These are phyloP conservation scores for Herpetomonas tarakana DNA, from an alignment of 208 protist genomes.

Conservation along the genomic window DNA sequence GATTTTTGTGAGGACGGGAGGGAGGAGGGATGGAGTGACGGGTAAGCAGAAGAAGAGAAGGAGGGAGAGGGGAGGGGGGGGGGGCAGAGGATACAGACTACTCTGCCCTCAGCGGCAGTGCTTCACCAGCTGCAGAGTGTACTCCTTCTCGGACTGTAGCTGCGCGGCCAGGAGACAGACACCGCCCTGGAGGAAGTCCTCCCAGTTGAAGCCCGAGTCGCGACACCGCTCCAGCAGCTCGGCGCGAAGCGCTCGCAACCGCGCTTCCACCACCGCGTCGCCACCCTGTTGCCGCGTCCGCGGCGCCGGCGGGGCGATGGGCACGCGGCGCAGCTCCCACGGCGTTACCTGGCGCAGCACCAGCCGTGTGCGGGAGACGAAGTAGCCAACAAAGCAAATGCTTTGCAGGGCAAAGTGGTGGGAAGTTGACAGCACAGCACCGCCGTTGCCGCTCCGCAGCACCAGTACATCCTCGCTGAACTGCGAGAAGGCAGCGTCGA, in stretches of 20 bases:
- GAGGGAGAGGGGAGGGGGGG: too few relatives aligned
- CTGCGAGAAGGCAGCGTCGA: slow-evolving; percentile 9
- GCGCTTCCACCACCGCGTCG: background rate
- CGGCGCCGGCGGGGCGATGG: too few relatives aligned
- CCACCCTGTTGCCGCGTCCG: slow-evolving; percentile 6
- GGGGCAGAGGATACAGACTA: background rate
- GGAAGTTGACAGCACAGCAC: slow-evolving; percentile 25
- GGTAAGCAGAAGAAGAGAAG: too few relatives aligned
- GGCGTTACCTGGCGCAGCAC: slow-evolving; percentile 56
- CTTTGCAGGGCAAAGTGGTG: slow-evolving; percentile 32
- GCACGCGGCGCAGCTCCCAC: slow-evolving; percentile 40
- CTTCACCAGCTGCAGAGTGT: too few relatives aligned
- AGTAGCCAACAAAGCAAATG: slow-evolving; percentile 47
- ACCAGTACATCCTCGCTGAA: slow-evolving; percentile 26
- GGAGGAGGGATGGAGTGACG: too few relatives aligned
- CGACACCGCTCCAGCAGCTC: slow-evolving; percentile 3
- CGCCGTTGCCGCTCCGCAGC: slow-evolving; percentile 29
- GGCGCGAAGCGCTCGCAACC: slow-evolving; percentile 3
- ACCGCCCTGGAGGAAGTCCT: slow-evolving; percentile 14
- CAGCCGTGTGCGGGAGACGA: slow-evolving; percentile 24
- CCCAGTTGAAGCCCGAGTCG: slow-evolving; percentile 4
- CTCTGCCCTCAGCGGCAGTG: slow-evolving; percentile 2
- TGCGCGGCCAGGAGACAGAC: slow-evolving; percentile 23
- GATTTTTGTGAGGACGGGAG: too few relatives aligned
- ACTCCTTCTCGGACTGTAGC: too few relatives aligned